Conservation (phyloP, 192 early-diverging fungal genomes). For the Rhizoclosmatium globosum region DNA sequence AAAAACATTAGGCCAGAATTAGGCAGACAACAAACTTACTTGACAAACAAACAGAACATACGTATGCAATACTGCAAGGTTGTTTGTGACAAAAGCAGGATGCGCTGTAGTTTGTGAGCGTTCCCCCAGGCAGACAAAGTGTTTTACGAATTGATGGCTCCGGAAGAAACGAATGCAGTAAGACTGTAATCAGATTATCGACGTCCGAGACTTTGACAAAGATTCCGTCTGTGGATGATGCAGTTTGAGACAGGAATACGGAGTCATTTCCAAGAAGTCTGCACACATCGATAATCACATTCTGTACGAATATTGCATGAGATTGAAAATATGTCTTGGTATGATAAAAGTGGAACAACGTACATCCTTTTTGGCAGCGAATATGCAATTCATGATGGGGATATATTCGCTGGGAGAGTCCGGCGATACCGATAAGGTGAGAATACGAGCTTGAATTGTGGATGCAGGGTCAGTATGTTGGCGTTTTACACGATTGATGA, state of each 20-base stretch:
- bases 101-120: slow-evolving; percentile 90
- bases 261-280: slow-evolving; percentile 79
- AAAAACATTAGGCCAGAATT: slow-evolving; percentile 3
- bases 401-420: slow-evolving; percentile 93
- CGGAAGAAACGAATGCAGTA: slow-evolving; percentile 83
- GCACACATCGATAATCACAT: slow-evolving; percentile 91
- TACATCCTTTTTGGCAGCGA: slow-evolving; percentile 91
- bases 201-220: slow-evolving; percentile 79
- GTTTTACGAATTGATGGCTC: slow-evolving; percentile 78
- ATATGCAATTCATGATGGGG: slow-evolving; percentile 97
- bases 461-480: slow-evolving; percentile 54
- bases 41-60: slow-evolving; percentile 98
- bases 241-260: slow-evolving; percentile 92
- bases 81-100: slow-evolving; percentile 98
- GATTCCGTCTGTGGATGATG: slow-evolving; percentile 86
- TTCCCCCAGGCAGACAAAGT: slow-evolving; percentile 76
- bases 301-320: slow-evolving; percentile 50
- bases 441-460: slow-evolving; percentile 76
- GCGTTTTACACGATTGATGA: slow-evolving; percentile 73
- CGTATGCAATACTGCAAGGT: slow-evolving; percentile 91
- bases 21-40: slow-evolving; percentile 56
- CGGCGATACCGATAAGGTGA: slow-evolving; percentile 85
- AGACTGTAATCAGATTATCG: slow-evolving; percentile 78
- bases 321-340: not conserved
- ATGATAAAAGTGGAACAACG: slow-evolving; percentile 16